phyloP scores from a whole-genome alignment of 768 basidiomycete genomes.

The Harrya chromipes region DNA sequence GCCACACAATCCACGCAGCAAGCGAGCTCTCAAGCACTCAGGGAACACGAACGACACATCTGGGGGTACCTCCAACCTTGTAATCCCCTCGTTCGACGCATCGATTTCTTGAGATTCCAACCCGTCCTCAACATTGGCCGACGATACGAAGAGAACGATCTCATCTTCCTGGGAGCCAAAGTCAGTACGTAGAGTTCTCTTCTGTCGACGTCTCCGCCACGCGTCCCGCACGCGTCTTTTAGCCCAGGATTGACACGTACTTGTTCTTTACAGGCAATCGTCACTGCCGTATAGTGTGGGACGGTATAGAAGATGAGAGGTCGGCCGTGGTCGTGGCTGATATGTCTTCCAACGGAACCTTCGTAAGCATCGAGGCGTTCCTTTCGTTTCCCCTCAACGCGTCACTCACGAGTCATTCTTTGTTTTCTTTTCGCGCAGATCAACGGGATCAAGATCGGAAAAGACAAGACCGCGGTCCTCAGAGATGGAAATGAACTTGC shows the following conservation, averaged over 20 bases:
- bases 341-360: conserved; percentile 45
- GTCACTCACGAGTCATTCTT: conserved; percentile 5
- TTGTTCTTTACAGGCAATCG: conserved; percentile 32
- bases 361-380: conserved; percentile 28
- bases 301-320: conserved; percentile 30
- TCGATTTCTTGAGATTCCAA: conserved; percentile 59
- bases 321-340: conserved; percentile 35
- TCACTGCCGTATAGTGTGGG: conserved; percentile 38
- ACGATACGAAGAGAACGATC: conserved; percentile 46
- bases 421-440: conserved; percentile 23
- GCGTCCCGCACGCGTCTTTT: conserved; percentile 17
- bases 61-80: conserved; percentile 76
- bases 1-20: conserved; percentile 41
- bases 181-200: conserved; percentile 52
- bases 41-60: conserved; percentile 36
- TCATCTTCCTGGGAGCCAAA: conserved; percentile 66
- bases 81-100: conserved; percentile 45
- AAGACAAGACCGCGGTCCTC: conserved; percentile 39
- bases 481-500: conserved; percentile 79
- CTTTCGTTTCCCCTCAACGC: not conserved
- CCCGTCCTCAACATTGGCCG: conserved; percentile 56
- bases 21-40: conserved; percentile 27
- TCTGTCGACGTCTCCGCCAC: conserved; percentile 2
- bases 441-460: conserved; percentile 41
- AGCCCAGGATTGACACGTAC: conserved; percentile 25